These are phyloP conservation scores for Takashimella koratensis DNA, from an alignment of 1,284 basidiomycete species.

Conservation along the genomic window DNA sequence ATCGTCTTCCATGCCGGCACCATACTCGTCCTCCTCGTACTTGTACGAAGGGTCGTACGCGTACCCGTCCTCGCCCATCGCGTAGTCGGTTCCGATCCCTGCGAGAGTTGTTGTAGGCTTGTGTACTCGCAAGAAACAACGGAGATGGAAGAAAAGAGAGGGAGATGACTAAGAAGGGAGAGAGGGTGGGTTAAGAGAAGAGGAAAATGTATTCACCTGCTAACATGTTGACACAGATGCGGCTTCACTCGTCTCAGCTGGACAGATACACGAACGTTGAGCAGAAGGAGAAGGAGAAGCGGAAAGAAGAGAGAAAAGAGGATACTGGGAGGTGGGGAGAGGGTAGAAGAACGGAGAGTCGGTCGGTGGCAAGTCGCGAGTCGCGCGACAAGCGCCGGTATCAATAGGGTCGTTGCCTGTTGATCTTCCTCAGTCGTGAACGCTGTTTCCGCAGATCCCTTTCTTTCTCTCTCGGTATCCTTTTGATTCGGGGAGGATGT, in stretches of 20 bases:
- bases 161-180: neutral
- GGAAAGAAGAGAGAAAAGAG: neutral
- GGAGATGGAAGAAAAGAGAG: neutral
- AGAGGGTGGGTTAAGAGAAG: conserved; percentile 3
- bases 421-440: too few relatives aligned
- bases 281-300: neutral
- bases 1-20: conserved; percentile 53
- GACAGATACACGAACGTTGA: too few relatives aligned
- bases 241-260: neutral
- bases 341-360: neutral
- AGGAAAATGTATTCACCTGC: conserved; percentile 47
- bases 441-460: too few relatives aligned
- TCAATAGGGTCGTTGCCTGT: neutral
- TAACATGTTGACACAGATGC: conserved; percentile 29
- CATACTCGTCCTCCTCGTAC: conserved; percentile 18
- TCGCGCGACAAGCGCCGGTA: too few relatives aligned
- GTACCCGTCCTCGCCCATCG: conserved; percentile 26
- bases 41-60: conserved; percentile 34
- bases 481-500: neutral
- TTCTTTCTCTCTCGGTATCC: too few relatives aligned
- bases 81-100: conserved; percentile 17
- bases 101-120: conserved; percentile 23
- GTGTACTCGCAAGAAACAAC: conserved; percentile 3
- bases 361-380: neutral
- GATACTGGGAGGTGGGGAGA: neutral